Evolutionary conservation across 768 basidiomycete species (phyloP).

Genomic region (Pulveroboletus ravenelii): DNA sequence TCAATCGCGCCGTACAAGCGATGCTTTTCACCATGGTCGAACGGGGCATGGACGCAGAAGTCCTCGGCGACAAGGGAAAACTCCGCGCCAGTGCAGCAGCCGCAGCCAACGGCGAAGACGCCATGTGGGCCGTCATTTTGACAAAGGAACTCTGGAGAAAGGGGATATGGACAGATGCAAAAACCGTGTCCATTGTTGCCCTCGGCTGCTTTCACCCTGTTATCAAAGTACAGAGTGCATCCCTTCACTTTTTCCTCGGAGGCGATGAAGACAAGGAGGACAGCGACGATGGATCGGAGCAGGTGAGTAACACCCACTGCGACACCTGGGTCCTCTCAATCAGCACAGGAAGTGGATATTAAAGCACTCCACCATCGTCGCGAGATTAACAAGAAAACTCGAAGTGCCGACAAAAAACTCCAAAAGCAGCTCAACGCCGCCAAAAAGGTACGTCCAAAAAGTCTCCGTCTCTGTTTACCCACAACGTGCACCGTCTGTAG

Average conservation of each 20-base stretch:
- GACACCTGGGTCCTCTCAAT: conserved; percentile 4
- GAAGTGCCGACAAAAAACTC: conserved; percentile 76
- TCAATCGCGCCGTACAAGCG: conserved; percentile 92
- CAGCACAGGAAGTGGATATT: conserved; percentile 54
- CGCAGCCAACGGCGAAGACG: conserved; percentile 67
- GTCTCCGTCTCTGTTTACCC: neutral
- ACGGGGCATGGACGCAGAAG: conserved; percentile 79
- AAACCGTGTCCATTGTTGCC: conserved; percentile 88
- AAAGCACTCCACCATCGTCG: conserved; percentile 77
- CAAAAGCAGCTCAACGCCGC: conserved; percentile 65
- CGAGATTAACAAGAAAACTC: conserved; percentile 92
- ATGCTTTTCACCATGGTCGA: conserved; percentile 97
- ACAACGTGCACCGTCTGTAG: conserved; percentile 33
- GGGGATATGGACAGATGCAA: conserved; percentile 87
- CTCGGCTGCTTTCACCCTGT: conserved; percentile 92
- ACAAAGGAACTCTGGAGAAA: conserved; percentile 95
- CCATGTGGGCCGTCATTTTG: conserved; percentile 95
- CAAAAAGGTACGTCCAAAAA: conserved; percentile 53
- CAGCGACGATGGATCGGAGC: conserved; percentile 68
- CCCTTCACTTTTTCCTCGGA: conserved; percentile 95
- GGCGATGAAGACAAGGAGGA: conserved; percentile 72
- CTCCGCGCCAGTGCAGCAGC: conserved; percentile 39
- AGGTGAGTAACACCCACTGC: conserved; percentile 3
- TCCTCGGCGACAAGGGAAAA: conserved; percentile 81
- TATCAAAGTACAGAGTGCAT: conserved; percentile 90